Evolutionary conservation across 2,329 filamentous ascomycete species (phyloP).

Genomic region (Arthrocladium fulminans): DNA sequence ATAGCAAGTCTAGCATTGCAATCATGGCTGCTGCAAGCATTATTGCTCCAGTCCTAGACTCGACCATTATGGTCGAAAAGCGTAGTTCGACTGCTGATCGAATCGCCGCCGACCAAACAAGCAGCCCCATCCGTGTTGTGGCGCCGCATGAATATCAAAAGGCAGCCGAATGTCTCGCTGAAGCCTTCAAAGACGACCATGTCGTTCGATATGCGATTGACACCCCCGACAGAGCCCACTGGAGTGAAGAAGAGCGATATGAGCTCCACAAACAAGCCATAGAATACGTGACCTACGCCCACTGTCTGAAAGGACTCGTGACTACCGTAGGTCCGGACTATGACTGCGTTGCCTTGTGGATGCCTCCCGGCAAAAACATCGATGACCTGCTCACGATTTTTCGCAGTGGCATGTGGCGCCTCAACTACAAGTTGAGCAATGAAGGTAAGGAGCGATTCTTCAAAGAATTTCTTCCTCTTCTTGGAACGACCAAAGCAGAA

Average conservation of each 20-base stretch:
- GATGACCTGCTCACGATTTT: constrained; percentile 65
- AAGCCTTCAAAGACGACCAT: constrained; percentile 68
- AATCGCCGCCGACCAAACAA: constrained; percentile 12
- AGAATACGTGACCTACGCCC: constrained; percentile 67
- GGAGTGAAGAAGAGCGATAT: constrained; percentile 61
- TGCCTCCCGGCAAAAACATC: constrained; percentile 64
- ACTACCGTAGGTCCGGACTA: constrained; percentile 67
- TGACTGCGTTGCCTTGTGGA: constrained; percentile 71
- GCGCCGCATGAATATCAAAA: constrained; percentile 59
- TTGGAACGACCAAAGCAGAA: constrained; percentile 62
- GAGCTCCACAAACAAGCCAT: constrained; percentile 67
- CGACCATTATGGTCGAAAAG: constrained; percentile 19
- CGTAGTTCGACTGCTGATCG: constrained; percentile 14
- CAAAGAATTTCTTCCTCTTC: constrained; percentile 63
- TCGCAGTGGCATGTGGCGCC: constrained; percentile 67
- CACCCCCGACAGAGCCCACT: constrained; percentile 55
- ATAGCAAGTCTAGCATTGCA: constrained; percentile 12
- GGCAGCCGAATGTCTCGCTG: constrained; percentile 62
- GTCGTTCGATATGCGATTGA: constrained; percentile 62
- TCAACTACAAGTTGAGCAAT: constrained; percentile 62
- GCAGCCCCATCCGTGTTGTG: constrained; percentile 50
- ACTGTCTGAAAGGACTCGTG: constrained; percentile 64
- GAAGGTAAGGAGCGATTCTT: constrained; percentile 70
- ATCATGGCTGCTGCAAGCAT: constrained; percentile 22
- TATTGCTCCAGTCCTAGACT: constrained; percentile 20